Base-by-base conservation (phyloP, 139 green algal genomes). In the Edaphochlamys debaryana region DNA sequence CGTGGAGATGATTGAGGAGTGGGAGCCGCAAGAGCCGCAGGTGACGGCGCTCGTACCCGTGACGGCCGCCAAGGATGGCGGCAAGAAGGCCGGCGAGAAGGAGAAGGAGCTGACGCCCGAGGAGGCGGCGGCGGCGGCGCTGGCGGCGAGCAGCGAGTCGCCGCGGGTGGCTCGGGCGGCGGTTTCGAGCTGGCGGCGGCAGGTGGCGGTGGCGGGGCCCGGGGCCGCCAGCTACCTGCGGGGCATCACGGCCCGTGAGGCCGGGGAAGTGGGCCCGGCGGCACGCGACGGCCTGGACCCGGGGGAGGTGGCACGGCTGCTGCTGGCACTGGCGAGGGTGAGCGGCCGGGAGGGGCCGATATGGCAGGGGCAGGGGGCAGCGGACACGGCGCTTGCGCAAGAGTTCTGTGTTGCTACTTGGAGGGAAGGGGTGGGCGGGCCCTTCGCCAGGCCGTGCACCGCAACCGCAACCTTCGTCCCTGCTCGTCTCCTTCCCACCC, bases 251-350 rank as follows among this genome's bases (percentile, higher is more conserved):
- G 69, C 56, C 48, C 11, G 73, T 56, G 40, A 2, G 48, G 37
- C 54, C 69, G 73, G 73, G 38, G 5, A 5, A 0, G 13, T 2
- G 58, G 1, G 25, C 37, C 29, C 17, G 52, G 36, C 27, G 37
- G 27, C 73, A 27, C 27, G 29, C 27, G 73, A 80, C 56, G 38
- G 5, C 4, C 50, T 36, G 15, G 7, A 13, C 8, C 6, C 56
- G 29, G 73, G 22, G 4, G 56, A 70, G 36, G 32, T 80, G 73
- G 73, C 73, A 2, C 36, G 58, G 27, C 29, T 58, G 56, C 56
- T 80, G 36, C 37, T 40, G 23, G 38, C 58, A 9, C 73, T 80
- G 37, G 73, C 56, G 0, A 80, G 69, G 73, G 73, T 80, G 29
- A 4, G 73, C 34, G 70, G 19, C 15, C 3, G 52, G 4, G 17